Evolutionary conservation across 257 asterid species (phyloP).

Genomic region (Schizonepeta tenuifolia): DNA sequence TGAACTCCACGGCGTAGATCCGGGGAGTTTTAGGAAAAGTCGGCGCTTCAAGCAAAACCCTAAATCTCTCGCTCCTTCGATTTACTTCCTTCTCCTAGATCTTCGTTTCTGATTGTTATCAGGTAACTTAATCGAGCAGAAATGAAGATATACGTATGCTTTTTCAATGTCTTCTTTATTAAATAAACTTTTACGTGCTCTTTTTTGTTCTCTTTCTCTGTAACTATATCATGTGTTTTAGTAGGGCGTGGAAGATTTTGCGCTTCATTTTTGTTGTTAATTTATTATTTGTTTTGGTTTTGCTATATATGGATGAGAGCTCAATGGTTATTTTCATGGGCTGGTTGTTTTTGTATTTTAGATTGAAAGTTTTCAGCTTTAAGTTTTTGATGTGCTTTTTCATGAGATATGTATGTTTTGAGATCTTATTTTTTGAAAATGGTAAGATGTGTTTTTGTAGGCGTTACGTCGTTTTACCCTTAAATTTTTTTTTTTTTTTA

Average conservation of each 20-base stretch:
- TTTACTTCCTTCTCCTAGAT: constrained; percentile 2
- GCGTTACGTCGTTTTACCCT: neutral
- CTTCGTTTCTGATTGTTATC: constrained; percentile 16
- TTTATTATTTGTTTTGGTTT: neutral
- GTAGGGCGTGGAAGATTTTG: neutral
- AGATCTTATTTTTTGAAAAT: neutral
- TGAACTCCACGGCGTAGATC: constrained; percentile 56
- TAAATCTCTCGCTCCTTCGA: neutral
- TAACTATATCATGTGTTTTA: neutral
- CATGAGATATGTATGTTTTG: neutral
- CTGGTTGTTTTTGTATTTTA: neutral
- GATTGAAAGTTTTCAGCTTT: neutral
- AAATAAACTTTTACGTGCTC: no score
- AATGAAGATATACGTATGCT: neutral
- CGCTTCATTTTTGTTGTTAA: neutral
- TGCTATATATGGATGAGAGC: neutral
- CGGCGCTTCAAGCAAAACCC: neutral
- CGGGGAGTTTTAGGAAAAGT: constrained; percentile 49
- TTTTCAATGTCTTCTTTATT: neutral
- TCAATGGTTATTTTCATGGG: no score
- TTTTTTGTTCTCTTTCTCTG: neutral
- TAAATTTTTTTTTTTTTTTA: neutral
- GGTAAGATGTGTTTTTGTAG: neutral
- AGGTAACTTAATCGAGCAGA: constrained; percentile 29
- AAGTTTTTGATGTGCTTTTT: neutral